Base-by-base conservation (phyloP, 805 yeast species). In the Candida caryicola region DNA sequence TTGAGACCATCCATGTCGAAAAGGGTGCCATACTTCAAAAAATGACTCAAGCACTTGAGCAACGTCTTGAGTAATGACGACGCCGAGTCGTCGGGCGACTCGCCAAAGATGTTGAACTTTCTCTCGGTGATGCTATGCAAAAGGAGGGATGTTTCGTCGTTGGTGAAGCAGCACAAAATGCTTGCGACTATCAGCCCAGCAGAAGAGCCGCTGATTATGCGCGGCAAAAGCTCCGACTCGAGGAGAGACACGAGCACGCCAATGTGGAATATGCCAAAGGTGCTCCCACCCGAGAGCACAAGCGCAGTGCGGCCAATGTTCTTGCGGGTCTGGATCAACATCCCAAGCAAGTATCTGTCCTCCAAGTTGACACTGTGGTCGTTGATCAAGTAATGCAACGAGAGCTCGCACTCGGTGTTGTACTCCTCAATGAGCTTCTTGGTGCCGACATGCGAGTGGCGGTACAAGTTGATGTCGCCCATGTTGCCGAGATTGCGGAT, bases 121-220 rank as follows among this genome's bases (percentile, higher is more conserved):
- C 71, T 71, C 19, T 77, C 82, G 33, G 81, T 77, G 40, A 90
- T 79, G 12, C 80, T 76, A 21, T 63, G 71, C 41, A 91, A 63
- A 13, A 87, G 57, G 4, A 62, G 72, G 14, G 70, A 59, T 2
- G 81, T 70, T 59, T 90, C 97, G 23, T 79, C 85, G 41, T 81
- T 81, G 7, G 82, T 76, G 54, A 84, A 87, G 13, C 85, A 82
- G 54, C 96, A 88, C 33, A 93, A 69, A 13, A 93, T 79, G 34
- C 95, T 78, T 14, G 98, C 97, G 33, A 93, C 82, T 36, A 93
- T 90, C 1, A 96, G 89, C 13, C 99, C 99, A 0, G 97, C 95
- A 17, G 96, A 87, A 10, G 95, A 85, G 1, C 99, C 99, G 33
- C 95, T 85, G 12, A 93, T 79, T 26, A 93, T 85, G 34, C 85